Evolutionary conservation across 495 filamentous ascomycete species (phyloP).

Genomic region (Aeminium ludgeri): DNA sequence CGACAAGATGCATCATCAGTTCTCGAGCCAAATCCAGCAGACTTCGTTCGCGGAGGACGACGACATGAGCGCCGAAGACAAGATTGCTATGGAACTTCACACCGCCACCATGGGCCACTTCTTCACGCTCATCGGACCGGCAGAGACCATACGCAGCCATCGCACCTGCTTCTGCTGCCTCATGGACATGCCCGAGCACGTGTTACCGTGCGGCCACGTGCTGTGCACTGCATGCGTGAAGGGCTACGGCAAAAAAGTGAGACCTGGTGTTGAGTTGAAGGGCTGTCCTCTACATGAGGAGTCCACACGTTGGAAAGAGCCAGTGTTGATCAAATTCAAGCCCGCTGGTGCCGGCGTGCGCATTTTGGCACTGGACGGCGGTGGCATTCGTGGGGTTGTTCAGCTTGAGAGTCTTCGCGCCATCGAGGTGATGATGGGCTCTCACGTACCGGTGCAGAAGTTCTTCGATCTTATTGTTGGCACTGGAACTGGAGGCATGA

Average conservation of each 20-base stretch:
- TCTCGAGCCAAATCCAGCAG: constrained; percentile 15
- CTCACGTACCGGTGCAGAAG: constrained; percentile 11
- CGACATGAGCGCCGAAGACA: constrained; percentile 11
- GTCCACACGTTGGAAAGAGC: constrained; percentile 7
- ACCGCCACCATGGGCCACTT: constrained; percentile 17
- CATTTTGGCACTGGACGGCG: constrained; percentile 40
- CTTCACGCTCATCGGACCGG: constrained; percentile 18
- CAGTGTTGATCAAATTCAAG: constrained; percentile 10
- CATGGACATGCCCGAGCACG: constrained; percentile 34
- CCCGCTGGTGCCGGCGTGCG: constrained; percentile 21
- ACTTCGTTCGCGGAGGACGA: constrained; percentile 7
- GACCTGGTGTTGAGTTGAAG: constrained; percentile 1
- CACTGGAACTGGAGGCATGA: constrained; percentile 36
- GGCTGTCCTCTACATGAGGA: constrained; percentile 14
- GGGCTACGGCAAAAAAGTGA: constrained; percentile 20
- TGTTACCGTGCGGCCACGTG: constrained; percentile 41
- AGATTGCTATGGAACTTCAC: constrained; percentile 25
- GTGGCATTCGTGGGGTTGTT: constrained; percentile 18
- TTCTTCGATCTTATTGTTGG: constrained; percentile 23
- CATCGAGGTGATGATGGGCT: constrained; percentile 15
- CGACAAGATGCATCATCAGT: constrained; percentile 21
- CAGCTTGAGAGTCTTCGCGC: constrained; percentile 17
- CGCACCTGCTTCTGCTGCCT: constrained; percentile 38
- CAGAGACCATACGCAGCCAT: constrained; percentile 11
- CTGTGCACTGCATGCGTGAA: constrained; percentile 34